Conservation (phyloP, 805 yeast genomes). For the Helenozyma rhizophorensis region DNA sequence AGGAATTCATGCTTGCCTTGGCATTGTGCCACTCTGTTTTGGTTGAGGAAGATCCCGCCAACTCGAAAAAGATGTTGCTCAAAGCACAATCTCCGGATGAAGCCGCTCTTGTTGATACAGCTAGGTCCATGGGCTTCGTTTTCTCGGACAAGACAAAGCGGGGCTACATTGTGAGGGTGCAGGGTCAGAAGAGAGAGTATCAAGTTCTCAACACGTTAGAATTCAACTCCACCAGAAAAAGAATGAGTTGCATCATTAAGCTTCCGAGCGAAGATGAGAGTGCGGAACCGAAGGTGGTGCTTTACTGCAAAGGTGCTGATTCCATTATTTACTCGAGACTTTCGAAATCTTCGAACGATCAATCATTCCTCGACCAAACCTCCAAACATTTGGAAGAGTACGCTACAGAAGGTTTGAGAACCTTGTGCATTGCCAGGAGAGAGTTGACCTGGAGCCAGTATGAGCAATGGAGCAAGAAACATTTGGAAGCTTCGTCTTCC, state of each 20-base stretch:
- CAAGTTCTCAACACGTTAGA: constrained; percentile 69
- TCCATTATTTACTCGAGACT: constrained; percentile 71
- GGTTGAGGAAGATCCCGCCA: constrained; percentile 59
- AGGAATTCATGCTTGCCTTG: constrained; percentile 71
- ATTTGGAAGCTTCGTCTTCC: constrained; percentile 63
- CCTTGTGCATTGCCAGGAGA: constrained; percentile 72
- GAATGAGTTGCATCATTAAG: constrained; percentile 81
- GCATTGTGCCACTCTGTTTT: constrained; percentile 79
- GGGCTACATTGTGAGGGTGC: constrained; percentile 63
- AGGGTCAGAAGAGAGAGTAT: constrained; percentile 67
- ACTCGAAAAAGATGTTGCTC: constrained; percentile 51
- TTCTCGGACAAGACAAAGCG: constrained; percentile 63
- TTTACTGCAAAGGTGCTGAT: constrained; percentile 85
- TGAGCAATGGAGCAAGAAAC: constrained; percentile 56
- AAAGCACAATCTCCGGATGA: constrained; percentile 87
- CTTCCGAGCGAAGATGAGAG: constrained; percentile 44
- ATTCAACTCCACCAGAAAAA: constrained; percentile 79
- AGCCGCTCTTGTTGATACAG: constrained; percentile 80
- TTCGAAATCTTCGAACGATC: constrained; percentile 40
- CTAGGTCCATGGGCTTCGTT: constrained; percentile 70
- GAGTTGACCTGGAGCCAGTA: constrained; percentile 62
- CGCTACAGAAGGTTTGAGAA: constrained; percentile 81
- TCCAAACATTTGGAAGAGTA: constrained; percentile 72
- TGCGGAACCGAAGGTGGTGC: constrained; percentile 46
- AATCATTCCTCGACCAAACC: constrained; percentile 52